A percentile compares a stretch with the other conserved stretches of the same genome.
phyloP scores from a whole-genome alignment of 2,329 filamentous ascomycete species.

The Botrytis fragariae region DNA sequence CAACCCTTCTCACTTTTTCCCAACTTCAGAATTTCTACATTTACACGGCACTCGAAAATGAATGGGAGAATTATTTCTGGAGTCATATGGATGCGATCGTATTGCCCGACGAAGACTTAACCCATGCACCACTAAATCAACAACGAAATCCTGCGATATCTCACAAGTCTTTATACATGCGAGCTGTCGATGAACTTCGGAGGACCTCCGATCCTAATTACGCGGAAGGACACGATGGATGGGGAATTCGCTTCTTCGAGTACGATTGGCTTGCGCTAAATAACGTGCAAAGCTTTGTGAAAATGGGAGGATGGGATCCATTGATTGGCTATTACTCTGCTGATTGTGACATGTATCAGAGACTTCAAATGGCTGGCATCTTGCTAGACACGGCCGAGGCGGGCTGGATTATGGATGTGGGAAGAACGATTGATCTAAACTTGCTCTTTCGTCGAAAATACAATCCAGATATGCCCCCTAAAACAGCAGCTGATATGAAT shows the following conservation, averaged over 20 bases:
- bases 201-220: conserved; percentile 41
- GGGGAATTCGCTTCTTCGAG: conserved; percentile 41
- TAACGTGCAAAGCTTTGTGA: conserved; percentile 41
- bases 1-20: conserved; percentile 52
- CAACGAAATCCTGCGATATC: conserved; percentile 18
- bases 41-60: conserved; percentile 44
- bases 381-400: conserved; percentile 41
- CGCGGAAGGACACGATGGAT: conserved; percentile 6
- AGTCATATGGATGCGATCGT: conserved; percentile 54
- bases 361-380: conserved; percentile 45
- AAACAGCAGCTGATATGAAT: conserved; percentile 24
- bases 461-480: not conserved
- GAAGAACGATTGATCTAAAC: conserved; percentile 34
- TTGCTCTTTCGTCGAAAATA: conserved; percentile 6
- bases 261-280: conserved; percentile 57
- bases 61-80: conserved; percentile 54
- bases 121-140: conserved; percentile 20
- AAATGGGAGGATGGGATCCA: conserved; percentile 51
- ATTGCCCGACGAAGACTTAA: conserved; percentile 43
- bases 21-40: conserved; percentile 57
- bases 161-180: conserved; percentile 50
- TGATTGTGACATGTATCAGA: conserved; percentile 53
- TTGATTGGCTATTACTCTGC: conserved; percentile 55
- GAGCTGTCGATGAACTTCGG: conserved; percentile 54
- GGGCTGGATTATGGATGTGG: conserved; percentile 48